A percentile compares a stretch with the other conserved stretches of the same genome.
These are phyloP conservation scores for Helenozyma baotianmanensis DNA, from an alignment of 805 yeast species.

Conservation along the genomic window DNA sequence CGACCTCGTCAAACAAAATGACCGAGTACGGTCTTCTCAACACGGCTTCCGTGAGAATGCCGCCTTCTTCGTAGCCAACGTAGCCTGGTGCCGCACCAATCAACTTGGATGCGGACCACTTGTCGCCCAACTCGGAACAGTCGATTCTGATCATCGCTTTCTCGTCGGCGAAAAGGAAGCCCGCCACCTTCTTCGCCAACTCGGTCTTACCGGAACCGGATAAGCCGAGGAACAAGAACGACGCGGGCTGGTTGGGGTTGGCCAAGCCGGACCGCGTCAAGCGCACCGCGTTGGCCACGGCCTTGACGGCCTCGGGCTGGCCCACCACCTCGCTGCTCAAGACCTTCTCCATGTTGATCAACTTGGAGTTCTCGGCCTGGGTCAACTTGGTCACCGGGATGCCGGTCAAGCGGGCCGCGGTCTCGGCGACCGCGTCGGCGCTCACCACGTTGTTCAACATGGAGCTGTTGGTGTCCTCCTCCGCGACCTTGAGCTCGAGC, in stretches of 20 bases:
- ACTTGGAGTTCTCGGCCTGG: conserved; percentile 90
- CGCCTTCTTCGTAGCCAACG: conserved; percentile 97
- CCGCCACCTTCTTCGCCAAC: conserved; percentile 93
- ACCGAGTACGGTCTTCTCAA: conserved; percentile 93
- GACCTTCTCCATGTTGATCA: conserved; percentile 90
- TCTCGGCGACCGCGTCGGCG: conserved; percentile 85
- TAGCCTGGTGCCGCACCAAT: conserved; percentile 96
- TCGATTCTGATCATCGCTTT: conserved; percentile 96
- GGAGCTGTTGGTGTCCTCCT: conserved; percentile 63
- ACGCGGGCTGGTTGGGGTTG: conserved; percentile 94
- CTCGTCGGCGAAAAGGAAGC: conserved; percentile 92
- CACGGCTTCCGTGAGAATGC: conserved; percentile 87
- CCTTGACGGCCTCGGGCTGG: conserved; percentile 91
- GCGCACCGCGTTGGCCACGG: conserved; percentile 93
- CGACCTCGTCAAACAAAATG: conserved; percentile 94
- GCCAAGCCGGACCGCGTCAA: conserved; percentile 91
- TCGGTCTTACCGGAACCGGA: conserved; percentile 99
- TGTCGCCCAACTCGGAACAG: conserved; percentile 94
- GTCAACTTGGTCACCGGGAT: conserved; percentile 93
- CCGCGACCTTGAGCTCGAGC: conserved; percentile 72
- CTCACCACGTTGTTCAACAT: conserved; percentile 89
- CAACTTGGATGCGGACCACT: conserved; percentile 90
- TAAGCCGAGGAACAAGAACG: conserved; percentile 89
- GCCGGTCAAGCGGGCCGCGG: conserved; percentile 95
- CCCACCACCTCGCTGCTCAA: conserved; percentile 85